A percentile compares a stretch with the other conserved stretches of the same genome.
phyloP scores from a whole-genome alignment of 371 early-diverging fungal genomes.

The Lichtheimia hyalospora region DNA sequence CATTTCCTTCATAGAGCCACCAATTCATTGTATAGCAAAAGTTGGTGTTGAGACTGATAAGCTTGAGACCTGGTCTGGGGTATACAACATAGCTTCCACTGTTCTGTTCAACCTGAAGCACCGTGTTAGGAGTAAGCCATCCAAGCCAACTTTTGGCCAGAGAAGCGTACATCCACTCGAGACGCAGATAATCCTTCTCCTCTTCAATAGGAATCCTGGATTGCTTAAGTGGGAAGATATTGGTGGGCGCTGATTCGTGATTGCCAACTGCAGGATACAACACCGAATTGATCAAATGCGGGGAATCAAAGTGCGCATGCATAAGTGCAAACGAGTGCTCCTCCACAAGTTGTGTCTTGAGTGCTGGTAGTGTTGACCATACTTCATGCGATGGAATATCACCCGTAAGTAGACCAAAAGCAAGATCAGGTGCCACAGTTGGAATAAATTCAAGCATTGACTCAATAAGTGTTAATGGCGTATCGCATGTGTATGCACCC shows the following conservation, averaged over 20 bases:
- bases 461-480: slow-evolving; percentile 45
- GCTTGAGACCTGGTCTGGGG: slow-evolving; percentile 46
- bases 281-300: slow-evolving; percentile 25
- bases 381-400: slow-evolving; percentile 68
- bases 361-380: slow-evolving; percentile 49
- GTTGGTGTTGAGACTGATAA: slow-evolving; percentile 65
- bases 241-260: slow-evolving; percentile 54
- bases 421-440: slow-evolving; percentile 34
- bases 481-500: slow-evolving; percentile 58
- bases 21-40: slow-evolving; percentile 62
- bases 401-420: slow-evolving; percentile 59
- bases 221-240: slow-evolving; percentile 43
- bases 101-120: slow-evolving; percentile 29
- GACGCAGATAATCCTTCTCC: slow-evolving; percentile 24
- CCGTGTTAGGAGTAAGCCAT: slow-evolving; percentile 39
- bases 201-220: slow-evolving; percentile 32
- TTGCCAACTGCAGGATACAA: slow-evolving; percentile 61
- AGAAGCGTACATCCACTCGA: slow-evolving; percentile 50
- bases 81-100: slow-evolving; percentile 50
- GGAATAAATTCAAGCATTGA: slow-evolving; percentile 47
- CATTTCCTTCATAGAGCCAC: slow-evolving; percentile 48
- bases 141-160: slow-evolving; percentile 52
- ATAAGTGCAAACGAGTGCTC: slow-evolving; percentile 35
- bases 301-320: slow-evolving; percentile 42
- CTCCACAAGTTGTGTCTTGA: slow-evolving; percentile 42